These are phyloP conservation scores for Oryza rufipogon DNA, from an alignment of 176 grass and related monocot species.

Conservation along the genomic window DNA sequence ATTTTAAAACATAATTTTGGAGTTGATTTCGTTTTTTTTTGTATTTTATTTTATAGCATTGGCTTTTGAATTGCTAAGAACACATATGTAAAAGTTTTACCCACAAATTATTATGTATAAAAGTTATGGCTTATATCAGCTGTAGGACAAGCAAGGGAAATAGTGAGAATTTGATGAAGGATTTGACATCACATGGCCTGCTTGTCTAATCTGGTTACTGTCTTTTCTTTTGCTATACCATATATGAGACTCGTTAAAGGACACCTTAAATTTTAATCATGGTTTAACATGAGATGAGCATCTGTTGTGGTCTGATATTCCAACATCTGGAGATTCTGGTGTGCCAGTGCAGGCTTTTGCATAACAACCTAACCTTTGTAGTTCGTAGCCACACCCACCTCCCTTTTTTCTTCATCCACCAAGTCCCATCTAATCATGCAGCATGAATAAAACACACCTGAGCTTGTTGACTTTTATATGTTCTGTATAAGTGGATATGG, in stretches of 20 bases:
- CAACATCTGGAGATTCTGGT: too few relatives aligned
- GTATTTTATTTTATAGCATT: too few relatives aligned
- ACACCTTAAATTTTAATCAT: neutral
- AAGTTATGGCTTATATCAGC: too few relatives aligned
- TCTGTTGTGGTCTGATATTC: neutral
- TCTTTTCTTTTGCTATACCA: neutral
- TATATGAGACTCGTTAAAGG: neutral
- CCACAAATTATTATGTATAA: too few relatives aligned
- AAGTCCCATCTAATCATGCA: neutral
- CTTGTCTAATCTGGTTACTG: neutral
- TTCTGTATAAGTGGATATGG: neutral
- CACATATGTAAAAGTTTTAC: too few relatives aligned
- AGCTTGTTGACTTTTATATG: neutral
- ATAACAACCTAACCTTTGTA: too few relatives aligned
- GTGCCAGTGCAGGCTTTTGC: too few relatives aligned
- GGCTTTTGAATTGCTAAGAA: too few relatives aligned
- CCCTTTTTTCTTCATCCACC: neutral
- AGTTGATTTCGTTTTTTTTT: too few relatives aligned
- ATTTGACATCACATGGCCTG: neutral
- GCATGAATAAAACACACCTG: neutral
- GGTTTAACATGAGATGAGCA: neutral
- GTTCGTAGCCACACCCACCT: too few relatives aligned
- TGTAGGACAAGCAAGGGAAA: too few relatives aligned
- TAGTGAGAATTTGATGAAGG: neutral
- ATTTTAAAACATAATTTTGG: too few relatives aligned